Base-by-base conservation (phyloP, 805 yeast genomes). In the Candida nanaspora region DNA sequence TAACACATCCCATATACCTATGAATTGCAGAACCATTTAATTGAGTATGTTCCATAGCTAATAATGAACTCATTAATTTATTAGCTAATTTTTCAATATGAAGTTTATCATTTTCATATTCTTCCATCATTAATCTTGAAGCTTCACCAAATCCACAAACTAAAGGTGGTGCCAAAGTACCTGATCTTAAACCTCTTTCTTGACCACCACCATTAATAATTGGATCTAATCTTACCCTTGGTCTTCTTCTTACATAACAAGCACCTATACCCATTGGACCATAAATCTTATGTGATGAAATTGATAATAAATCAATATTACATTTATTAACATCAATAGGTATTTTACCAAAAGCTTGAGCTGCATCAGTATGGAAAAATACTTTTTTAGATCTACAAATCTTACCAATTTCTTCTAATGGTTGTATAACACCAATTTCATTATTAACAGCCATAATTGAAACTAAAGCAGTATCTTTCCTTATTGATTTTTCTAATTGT, bases 191-290 rank as follows among this genome's bases (percentile, higher is more conserved):
- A 44, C 98, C 98, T 70, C 98, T 83, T 69, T 93, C 98, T 69
- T 93, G 98, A 40, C 98, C 98, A 66, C 98, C 98, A 50, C 98
- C 98, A 45, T 88, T 83, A 51, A 93, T 85, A 41, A 93, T 70
- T 19, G 98, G 96, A 49, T 89, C 97, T 46, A 93, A 61, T 74
- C 98, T 84, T 38, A 93, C 98, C 66, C 98, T 82, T 47, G 98
- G 98, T 65, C 98, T 82, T 74, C 98, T 85, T 68, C 98, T 81
- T 31, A 93, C 91, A 57, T 75, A 93, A 51, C 89, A 72, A 9
- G 98, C 98, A 55, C 98, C 98, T 45, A 88, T 77, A 47, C 98
- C 98, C 77, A 82, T 93, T 51, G 98, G 98, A 6, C 98, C 98
- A 65, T 93, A 93, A 47, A 93, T 82, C 68, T 93, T 93, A 67